phyloP scores from a whole-genome alignment of 345 rosid species.

The Lumnitzera racemosa region DNA sequence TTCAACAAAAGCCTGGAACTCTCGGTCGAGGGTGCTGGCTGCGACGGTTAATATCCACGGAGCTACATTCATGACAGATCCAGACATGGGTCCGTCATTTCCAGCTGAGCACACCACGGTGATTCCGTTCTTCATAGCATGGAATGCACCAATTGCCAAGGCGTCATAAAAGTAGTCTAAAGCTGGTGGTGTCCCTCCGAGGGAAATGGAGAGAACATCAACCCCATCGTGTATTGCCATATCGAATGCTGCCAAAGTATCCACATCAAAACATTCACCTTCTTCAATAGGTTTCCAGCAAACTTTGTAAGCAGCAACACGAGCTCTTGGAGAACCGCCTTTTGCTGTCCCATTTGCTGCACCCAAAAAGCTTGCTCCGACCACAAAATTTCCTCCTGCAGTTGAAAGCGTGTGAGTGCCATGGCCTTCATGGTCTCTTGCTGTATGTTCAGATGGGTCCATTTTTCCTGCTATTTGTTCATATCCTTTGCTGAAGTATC shows the following conservation, averaged over 20 bases:
- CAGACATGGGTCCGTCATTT: conserved; percentile 35
- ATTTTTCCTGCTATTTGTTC: neutral
- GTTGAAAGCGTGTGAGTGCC: conserved; percentile 54
- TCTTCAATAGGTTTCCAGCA: conserved; percentile 29
- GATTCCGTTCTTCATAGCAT: conserved; percentile 39
- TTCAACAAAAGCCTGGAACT: conserved; percentile 27
- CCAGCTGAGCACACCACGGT: conserved; percentile 44
- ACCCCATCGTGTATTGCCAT: conserved; percentile 48
- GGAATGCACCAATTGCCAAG: conserved; percentile 39
- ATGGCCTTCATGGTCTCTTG: conserved; percentile 40
- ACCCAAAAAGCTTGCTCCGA: conserved; percentile 20
- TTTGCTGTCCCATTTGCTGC: conserved; percentile 32
- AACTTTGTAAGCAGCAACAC: conserved; percentile 53
- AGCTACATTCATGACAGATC: conserved; percentile 34
- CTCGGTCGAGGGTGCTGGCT: conserved; percentile 51
- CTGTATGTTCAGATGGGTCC: neutral
- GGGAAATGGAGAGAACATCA: conserved; percentile 45
- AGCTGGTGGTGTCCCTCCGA: conserved; percentile 20
- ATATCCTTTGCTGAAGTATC: conserved; percentile 40
- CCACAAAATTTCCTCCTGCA: conserved; percentile 34
- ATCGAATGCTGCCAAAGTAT: conserved; percentile 39
- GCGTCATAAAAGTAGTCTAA: conserved; percentile 20
- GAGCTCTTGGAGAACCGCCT: conserved; percentile 54
- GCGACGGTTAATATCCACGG: conserved; percentile 63
- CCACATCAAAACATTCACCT: conserved; percentile 35